Conservation (phyloP, 2,329 filamentous ascomycete genomes). For the Claviceps pusilla region DNA sequence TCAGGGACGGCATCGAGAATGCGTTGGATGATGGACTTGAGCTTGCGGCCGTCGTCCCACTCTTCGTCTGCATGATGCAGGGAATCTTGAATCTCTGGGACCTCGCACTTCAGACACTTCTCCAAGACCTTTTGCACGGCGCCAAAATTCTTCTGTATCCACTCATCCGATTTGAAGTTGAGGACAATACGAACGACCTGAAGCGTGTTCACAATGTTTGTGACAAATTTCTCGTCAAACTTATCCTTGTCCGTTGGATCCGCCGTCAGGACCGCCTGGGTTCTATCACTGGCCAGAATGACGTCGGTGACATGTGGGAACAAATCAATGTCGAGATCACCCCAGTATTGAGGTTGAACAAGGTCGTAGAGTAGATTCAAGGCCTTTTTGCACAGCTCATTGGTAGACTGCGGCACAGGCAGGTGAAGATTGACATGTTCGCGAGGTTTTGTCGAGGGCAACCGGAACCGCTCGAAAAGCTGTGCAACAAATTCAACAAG, state of each 20-base stretch:
- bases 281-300: conserved; percentile 70
- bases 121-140: conserved; percentile 77
- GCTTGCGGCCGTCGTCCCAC: conserved; percentile 51
- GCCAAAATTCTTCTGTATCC: conserved; percentile 67
- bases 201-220: conserved; percentile 81
- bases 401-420: conserved; percentile 38
- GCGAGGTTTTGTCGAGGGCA: conserved; percentile 54
- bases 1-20: conserved; percentile 83
- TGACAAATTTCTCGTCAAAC: conserved; percentile 69
- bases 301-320: conserved; percentile 82
- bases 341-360: conserved; percentile 78
- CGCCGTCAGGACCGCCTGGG: conserved; percentile 41
- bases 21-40: conserved; percentile 63
- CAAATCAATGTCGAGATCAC: conserved; percentile 77
- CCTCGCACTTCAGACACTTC: conserved; percentile 75
- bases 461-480: conserved; percentile 68
- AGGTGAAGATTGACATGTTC: conserved; percentile 32
- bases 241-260: conserved; percentile 53
- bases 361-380: conserved; percentile 71
- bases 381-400: conserved; percentile 75
- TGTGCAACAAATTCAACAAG: conserved; percentile 89
- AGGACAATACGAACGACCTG: conserved; percentile 84
- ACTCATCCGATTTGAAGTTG: conserved; percentile 76
- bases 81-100: conserved; percentile 85
- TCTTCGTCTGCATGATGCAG: conserved; percentile 60